Percentiles rank a stretch among this genome's conserved stretches.
phyloP scores from a whole-genome alignment of 495 filamentous ascomycete genomes.

The Geoglossum glabrum region DNA sequence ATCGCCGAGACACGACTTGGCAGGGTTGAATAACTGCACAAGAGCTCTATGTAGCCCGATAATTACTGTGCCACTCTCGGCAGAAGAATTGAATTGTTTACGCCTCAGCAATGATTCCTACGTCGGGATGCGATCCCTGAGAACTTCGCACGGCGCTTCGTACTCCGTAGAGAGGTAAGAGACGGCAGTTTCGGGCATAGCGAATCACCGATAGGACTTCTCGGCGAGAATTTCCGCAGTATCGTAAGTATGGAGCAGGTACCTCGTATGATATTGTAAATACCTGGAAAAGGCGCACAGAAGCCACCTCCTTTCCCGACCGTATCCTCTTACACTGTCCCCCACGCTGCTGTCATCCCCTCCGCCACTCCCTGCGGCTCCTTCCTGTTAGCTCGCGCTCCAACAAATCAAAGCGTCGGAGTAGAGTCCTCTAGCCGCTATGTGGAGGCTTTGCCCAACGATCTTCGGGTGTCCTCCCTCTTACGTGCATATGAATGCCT shows the following conservation, averaged over 20 bases:
- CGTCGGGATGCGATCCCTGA: no score
- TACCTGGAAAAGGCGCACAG: no score
- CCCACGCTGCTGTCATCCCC: not conserved
- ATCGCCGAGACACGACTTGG: not conserved
- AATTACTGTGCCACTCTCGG: no score
- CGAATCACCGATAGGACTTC: no score
- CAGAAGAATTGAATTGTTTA: not conserved
- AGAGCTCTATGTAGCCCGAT: no score
- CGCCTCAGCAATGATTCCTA: no score
- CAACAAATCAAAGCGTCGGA: not conserved
- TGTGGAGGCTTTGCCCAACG: not conserved
- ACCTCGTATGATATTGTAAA: no score
- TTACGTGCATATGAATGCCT: not conserved
- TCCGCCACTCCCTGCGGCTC: not conserved
- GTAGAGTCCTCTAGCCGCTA: not conserved
- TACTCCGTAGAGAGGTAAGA: not conserved
- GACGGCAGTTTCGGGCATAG: not conserved
- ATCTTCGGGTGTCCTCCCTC: not conserved
- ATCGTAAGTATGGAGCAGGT: no score
- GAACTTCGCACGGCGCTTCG: no score
- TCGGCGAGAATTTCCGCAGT: no score
- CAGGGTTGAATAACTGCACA: no score
- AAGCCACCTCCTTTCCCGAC: not conserved
- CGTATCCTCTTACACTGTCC: not conserved
- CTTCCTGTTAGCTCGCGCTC: not conserved